Evolutionary conservation across 225 moss, liverwort and hornwort species (phyloP).

Genomic region (Antitrichia curtipendula): DNA sequence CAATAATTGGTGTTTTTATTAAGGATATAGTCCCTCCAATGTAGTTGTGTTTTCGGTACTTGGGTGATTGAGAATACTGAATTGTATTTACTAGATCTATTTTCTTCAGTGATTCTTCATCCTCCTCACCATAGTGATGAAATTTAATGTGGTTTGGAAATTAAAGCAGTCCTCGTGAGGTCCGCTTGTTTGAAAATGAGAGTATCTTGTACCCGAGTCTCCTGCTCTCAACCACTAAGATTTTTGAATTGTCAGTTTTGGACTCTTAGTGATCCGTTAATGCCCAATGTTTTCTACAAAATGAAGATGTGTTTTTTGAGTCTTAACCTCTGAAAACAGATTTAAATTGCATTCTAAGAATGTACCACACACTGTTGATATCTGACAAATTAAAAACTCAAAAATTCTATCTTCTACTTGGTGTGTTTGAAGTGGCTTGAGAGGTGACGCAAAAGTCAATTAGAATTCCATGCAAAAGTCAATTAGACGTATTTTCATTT

Average conservation of each 20-base stretch:
- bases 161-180: background rate
- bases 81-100: background rate
- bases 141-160: background rate
- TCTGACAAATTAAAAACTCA: background rate
- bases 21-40: background rate
- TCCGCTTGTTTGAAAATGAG: background rate
- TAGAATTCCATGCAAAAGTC: background rate
- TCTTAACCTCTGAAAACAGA: background rate
- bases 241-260: background rate
- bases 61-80: background rate
- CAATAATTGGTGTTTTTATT: background rate
- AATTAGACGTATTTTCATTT: too few species aligned
- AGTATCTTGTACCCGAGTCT: background rate
- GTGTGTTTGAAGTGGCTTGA: background rate
- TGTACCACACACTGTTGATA: background rate
- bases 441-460: background rate
- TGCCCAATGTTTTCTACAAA: too few species aligned
- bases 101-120: background rate
- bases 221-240: background rate
- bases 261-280: background rate
- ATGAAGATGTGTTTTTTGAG: background rate
- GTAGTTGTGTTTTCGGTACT: background rate
- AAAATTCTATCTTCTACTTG: too few species aligned
- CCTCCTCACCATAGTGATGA: background rate
- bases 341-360: too few species aligned